phyloP scores from a whole-genome alignment of 225 moss, liverwort and hornwort genomes.

The Sphagnum tenellum region DNA sequence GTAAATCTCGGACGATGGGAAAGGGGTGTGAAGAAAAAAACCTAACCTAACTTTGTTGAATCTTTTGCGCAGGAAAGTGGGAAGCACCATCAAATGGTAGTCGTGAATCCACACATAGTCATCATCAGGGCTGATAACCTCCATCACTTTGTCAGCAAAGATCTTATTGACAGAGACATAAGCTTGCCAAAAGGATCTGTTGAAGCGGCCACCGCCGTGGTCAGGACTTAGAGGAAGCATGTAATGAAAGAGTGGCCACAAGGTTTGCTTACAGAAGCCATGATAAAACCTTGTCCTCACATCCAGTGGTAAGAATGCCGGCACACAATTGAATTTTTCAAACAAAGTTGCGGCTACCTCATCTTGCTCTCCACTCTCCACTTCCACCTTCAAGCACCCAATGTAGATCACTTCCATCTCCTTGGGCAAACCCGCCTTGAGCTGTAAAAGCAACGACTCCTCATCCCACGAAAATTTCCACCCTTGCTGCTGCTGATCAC shows the following conservation, averaged over 20 bases:
- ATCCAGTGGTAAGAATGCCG: constrained; percentile 70
- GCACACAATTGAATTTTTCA: constrained; percentile 80
- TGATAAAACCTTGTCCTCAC: constrained; percentile 74
- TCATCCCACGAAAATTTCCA: constrained; percentile 81
- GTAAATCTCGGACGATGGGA: constrained; percentile 97
- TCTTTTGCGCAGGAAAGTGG: constrained; percentile 84
- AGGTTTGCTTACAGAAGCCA: constrained; percentile 96
- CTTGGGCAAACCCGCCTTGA: constrained; percentile 64
- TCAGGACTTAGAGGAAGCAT: constrained; percentile 82
- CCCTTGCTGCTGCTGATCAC: constrained; percentile 11
- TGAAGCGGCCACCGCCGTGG: constrained; percentile 65
- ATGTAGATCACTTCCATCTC: constrained; percentile 88
- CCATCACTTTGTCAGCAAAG: constrained; percentile 99
- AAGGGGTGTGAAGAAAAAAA: constrained; percentile 92
- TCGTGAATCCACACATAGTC: constrained; percentile 99
- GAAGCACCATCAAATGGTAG: constrained; percentile 91
- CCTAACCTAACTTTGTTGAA: constrained; percentile 97
- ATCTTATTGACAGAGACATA: constrained; percentile 91
- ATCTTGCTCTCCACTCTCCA: constrained; percentile 69
- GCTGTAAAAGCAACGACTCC: constrained; percentile 74
- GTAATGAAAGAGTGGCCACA: constrained; percentile 99
- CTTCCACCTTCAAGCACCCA: constrained; percentile 87
- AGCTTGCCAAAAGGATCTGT: constrained; percentile 93
- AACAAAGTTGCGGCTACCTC: constrained; percentile 70
- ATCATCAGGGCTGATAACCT: constrained; percentile 95